Conservation (phyloP, 345 rosid genomes). For the Camelina hispida region DNA sequence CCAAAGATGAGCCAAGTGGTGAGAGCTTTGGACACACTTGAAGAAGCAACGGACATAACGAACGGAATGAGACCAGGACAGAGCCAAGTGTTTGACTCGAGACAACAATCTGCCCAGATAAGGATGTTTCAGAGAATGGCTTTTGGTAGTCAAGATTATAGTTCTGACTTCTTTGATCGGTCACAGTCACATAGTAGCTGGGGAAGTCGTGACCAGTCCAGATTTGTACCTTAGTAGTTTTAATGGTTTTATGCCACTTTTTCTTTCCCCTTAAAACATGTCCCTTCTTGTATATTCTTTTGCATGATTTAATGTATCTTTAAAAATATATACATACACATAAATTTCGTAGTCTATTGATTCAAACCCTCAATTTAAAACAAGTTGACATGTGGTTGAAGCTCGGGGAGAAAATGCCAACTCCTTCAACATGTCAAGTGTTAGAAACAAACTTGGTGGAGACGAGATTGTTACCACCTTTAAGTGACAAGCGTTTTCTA, state of each 20-base stretch:
- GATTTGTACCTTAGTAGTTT: conserved; percentile 48
- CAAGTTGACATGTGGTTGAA: background rate
- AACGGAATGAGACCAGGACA: conserved; percentile 96
- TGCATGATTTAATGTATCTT: conserved; percentile 30
- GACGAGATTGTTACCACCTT: background rate
- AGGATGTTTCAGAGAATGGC: conserved; percentile 95
- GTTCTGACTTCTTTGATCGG: conserved; percentile 67
- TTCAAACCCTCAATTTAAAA: background rate
- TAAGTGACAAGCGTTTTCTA: background rate
- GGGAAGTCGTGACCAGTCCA: conserved; percentile 67
- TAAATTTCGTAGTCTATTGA: background rate
- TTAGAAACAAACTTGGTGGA: background rate
- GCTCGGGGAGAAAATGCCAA: conserved; percentile 5
- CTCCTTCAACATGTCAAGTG: background rate
- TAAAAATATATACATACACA: background rate
- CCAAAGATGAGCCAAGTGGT: conserved; percentile 99
- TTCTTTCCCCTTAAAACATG: conserved; percentile 9
- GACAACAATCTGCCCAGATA: conserved; percentile 91
- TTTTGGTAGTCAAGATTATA: conserved; percentile 88
- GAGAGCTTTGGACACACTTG: conserved; percentile 82
- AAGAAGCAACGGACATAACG: conserved; percentile 71
- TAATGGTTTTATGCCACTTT: conserved; percentile 1
- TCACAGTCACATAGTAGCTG: conserved; percentile 80
- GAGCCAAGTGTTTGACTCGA: conserved; percentile 74
- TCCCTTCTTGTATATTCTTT: conserved; percentile 43